Evolutionary conservation across 805 yeast species (phyloP).

Genomic region (Zygoascus tannicola): DNA sequence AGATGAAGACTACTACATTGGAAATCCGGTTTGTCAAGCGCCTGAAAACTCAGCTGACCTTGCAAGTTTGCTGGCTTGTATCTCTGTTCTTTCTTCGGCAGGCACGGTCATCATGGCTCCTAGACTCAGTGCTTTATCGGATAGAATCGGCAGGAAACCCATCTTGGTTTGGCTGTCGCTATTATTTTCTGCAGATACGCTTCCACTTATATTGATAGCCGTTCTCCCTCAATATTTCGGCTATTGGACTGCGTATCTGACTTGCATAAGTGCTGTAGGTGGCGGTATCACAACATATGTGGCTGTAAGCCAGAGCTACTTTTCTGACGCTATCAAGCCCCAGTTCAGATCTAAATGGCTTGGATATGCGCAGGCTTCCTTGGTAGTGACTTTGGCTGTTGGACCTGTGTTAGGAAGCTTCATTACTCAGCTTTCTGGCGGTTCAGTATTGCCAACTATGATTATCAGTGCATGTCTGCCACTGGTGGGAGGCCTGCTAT

Average conservation of each 20-base stretch:
- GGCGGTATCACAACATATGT: slow-evolving; percentile 52
- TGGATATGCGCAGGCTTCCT: slow-evolving; percentile 8
- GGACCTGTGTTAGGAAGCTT: slow-evolving; percentile 22
- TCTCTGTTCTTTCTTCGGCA: slow-evolving; percentile 7
- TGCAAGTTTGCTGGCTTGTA: slow-evolving; percentile 7
- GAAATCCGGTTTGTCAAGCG: slow-evolving; percentile 14
- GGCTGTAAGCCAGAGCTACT: slow-evolving; percentile 53
- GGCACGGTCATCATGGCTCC: slow-evolving; percentile 13
- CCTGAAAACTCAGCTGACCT: slow-evolving; percentile 9
- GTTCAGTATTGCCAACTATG: slow-evolving; percentile 4
- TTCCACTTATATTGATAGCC: not conserved
- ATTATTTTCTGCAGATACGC: not conserved
- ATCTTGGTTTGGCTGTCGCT: slow-evolving; percentile 27
- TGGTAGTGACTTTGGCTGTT: slow-evolving; percentile 20
- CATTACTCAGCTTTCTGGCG: slow-evolving; percentile 8
- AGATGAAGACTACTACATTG: not conserved
- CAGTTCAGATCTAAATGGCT: slow-evolving; percentile 35
- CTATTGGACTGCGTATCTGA: slow-evolving; percentile 29
- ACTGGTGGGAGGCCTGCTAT: not conserved
- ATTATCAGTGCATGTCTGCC: not conserved
- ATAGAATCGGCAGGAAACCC: slow-evolving; percentile 51
- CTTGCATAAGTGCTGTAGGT: slow-evolving; percentile 37
- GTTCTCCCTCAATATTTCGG: slow-evolving; percentile 1
- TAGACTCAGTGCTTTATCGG: slow-evolving; percentile 53
- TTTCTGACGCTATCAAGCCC: slow-evolving; percentile 60